Evolutionary conservation across 116 monocot genomes (phyloP), one percentile per base, ranked within the genome.

Genomic region (Papilionanthe hybrid): DNA sequence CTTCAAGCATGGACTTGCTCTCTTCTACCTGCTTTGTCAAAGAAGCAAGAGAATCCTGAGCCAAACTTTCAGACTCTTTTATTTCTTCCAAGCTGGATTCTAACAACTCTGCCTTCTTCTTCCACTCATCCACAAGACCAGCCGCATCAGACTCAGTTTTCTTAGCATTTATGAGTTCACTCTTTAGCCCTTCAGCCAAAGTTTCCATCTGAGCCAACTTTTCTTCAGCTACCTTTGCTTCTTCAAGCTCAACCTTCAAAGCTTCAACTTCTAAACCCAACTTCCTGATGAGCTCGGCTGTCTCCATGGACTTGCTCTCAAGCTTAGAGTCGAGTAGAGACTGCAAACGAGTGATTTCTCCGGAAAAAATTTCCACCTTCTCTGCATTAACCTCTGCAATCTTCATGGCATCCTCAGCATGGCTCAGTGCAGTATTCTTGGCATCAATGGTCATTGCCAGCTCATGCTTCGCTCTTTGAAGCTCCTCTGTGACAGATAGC

Each of bases 301-400:
- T 53, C 72, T 92, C 92, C 68, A 28, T 77, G 11, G 77, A 72
- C 66, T 84, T 86, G 11, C 63, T 81, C 82, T 91, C 91, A 66
- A 85, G 9, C 67, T 89, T 84, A 18, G 90, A 86, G 77, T 96
- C 85, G 8, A 93, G 82, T 78, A 90, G 82, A 10, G 75, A 67
- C 58, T 88, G 90, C 69, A 95, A 67, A 19, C 80, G 84, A 37
- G 69, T 73, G 22, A 92, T 23, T 58, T 95, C 95, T 6, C 56
- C 81, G 7, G 82, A 85, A 0, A 96, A 79, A 41, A 85, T 29
- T 80, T 86, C 90, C 63, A 84, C 83, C 83, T 91, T 93, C 75
- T 92, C 89, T n/a, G 93, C 92, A 82, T 96, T 93, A 50, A 84
- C 84, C 63, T 96, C 89, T 11, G 92, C 93, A 75, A 88, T 89